Percentiles rank a stretch among this genome's conserved stretches.
Evolutionary conservation across 495 filamentous ascomycete genomes (phyloP).

Genomic region (Polyplosphaeria fusca): DNA sequence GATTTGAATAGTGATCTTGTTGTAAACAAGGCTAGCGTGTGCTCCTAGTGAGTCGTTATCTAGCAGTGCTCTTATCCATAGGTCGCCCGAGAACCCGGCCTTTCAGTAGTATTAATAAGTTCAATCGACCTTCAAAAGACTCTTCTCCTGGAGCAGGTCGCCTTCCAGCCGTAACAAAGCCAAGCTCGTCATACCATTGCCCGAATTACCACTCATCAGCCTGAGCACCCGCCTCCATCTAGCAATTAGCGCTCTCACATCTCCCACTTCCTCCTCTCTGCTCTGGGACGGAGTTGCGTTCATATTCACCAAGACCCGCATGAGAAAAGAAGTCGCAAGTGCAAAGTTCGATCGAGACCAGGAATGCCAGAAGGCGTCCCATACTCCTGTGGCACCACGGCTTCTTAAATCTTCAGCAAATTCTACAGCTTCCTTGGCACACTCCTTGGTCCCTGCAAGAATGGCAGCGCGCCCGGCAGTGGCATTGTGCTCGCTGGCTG

Average conservation of each 20-base stretch:
- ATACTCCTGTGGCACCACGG: not conserved
- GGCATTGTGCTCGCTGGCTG: not conserved
- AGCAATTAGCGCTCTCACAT: not conserved
- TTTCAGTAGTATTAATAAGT: no score
- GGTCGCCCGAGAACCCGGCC: no score
- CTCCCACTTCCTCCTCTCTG: not conserved
- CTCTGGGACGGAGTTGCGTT: not conserved
- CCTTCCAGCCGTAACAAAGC: not conserved
- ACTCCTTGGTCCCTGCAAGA: not conserved
- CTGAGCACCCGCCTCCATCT: not conserved
- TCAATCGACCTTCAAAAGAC: not conserved
- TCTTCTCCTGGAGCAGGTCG: not conserved
- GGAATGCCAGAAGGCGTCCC: conserved; percentile 1
- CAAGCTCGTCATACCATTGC: not conserved
- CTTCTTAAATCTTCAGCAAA: not conserved
- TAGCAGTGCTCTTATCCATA: no score
- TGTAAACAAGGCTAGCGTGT: no score
- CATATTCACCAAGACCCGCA: not conserved
- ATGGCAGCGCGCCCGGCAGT: not conserved
- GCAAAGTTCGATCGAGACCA: not conserved
- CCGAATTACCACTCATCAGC: not conserved
- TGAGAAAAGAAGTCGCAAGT: not conserved
- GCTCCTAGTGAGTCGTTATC: no score
- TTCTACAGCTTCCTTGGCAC: conserved; percentile 1
- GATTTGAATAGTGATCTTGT: no score